Evolutionary conservation across 441 rosid genomes (phyloP).

Genomic region (Pelargonium myrrhifolium): DNA sequence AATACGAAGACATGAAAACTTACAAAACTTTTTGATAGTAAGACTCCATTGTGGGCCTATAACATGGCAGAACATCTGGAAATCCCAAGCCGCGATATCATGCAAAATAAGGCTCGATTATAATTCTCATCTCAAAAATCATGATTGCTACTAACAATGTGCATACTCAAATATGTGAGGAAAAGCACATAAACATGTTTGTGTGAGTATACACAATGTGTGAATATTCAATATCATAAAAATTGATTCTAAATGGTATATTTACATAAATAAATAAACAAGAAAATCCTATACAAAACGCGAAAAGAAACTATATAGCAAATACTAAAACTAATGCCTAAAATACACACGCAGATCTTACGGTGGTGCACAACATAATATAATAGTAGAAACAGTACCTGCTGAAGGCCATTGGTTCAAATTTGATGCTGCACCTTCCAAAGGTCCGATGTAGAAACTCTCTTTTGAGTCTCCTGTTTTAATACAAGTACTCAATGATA

Average conservation of each 20-base stretch:
- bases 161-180: not conserved
- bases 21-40: conserved; percentile 44
- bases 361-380: not conserved
- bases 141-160: not conserved
- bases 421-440: conserved; percentile 24
- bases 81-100: conserved; percentile 24
- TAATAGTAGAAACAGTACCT: conserved; percentile 30
- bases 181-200: not conserved
- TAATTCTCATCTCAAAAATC: not conserved
- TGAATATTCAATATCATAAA: too few relatives aligned
- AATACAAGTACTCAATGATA: too few relatives aligned
- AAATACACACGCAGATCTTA: too few relatives aligned
- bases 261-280: too few relatives aligned
- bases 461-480: conserved; percentile 70
- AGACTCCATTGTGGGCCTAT: conserved; percentile 59
- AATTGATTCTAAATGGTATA: too few relatives aligned
- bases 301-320: not conserved
- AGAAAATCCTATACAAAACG: too few relatives aligned
- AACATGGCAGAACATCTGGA: conserved; percentile 57
- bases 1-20: conserved; percentile 18
- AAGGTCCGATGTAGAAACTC: conserved; percentile 57
- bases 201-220: not conserved
- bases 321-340: not conserved
- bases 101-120: not conserved
- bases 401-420: conserved; percentile 67